Evolutionary conservation across 177 flowering plant species (phyloP), one percentile per base, ranked within the genome.

Genomic region (Telopea speciosissima): DNA sequence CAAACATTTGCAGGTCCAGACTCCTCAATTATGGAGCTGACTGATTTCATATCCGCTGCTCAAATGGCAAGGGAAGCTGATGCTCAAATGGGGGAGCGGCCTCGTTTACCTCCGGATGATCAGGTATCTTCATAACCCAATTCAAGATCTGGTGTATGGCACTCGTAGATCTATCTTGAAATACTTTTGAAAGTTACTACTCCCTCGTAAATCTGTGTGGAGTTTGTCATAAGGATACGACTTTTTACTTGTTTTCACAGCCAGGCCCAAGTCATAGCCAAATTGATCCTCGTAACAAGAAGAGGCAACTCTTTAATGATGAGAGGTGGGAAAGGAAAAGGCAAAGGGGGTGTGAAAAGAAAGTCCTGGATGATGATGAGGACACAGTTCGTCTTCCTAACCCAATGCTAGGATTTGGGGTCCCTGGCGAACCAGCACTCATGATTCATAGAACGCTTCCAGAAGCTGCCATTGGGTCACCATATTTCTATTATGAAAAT

Each of bases 351-450:
- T 64, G 22, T 31, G 75, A 73, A 44, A 80, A 68, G 69, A 76
- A 73, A 73, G 1, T 62, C 13, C 10, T 58, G 12, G 44, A 73
- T 69, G 79, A 70, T 56, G 86, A 76, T 56, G 83, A 80, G 13
- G 90, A 81, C 17, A 7, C 73, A 21, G 72, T 88, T 42, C 86
- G 79, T 16, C 82, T 88, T 6, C 99, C 97, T 42, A 87, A 85
- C 17, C 97, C 93, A 1, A 94, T 94, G 99, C 75, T 88, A 31
- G 99, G 99, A 1, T 94, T 82, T 82, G 97, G 99, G 5, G 81
- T 89, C 19, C 99, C 92, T 14, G 67, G 45, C 52, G 84, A 84
- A 14, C 63, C 82, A 25, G 65, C 24, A 66, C 63, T n/a, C 8
- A 5, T 75, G 16, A 0, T 66, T 64, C 76, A 73, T 0, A 81